Evolutionary conservation across 2,329 filamentous ascomycete species (phyloP).

Genomic region (Stylonectria norvegica): DNA sequence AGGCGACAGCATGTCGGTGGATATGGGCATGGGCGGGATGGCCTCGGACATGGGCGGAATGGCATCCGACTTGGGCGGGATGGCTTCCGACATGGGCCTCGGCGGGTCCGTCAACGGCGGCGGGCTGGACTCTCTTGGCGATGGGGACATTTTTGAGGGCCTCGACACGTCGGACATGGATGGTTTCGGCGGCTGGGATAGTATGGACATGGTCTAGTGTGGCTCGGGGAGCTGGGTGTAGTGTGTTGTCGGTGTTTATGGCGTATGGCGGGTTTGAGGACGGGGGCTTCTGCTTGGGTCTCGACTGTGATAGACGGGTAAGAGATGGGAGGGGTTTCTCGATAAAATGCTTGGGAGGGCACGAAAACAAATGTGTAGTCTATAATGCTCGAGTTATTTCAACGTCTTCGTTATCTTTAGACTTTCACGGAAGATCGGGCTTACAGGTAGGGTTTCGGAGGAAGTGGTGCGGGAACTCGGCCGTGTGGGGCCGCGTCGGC

Average conservation of each 20-base stretch:
- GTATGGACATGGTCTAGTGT: slow-evolving; percentile 31
- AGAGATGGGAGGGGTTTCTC: neutral
- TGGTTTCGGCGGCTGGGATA: slow-evolving; percentile 41
- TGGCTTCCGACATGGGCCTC: slow-evolving; percentile 37
- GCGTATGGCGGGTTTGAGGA: slow-evolving; percentile 2
- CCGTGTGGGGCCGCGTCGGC: no score
- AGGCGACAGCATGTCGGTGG: slow-evolving; percentile 41
- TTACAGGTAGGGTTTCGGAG: no score
- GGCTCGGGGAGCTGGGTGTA: neutral
- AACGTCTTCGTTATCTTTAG: no score
- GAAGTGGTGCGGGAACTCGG: no score
- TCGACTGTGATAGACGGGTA: neutral
- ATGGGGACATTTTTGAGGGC: slow-evolving; percentile 38
- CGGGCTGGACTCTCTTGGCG: slow-evolving; percentile 31
- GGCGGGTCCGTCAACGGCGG: slow-evolving; percentile 33
- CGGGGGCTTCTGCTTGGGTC: no score
- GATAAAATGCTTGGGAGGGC: neutral
- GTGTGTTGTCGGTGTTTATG: slow-evolving; percentile 2
- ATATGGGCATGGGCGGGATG: slow-evolving; percentile 40
- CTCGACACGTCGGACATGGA: slow-evolving; percentile 41
- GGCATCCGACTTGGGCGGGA: slow-evolving; percentile 31
- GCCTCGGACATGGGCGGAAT: slow-evolving; percentile 38
- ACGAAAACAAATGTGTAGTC: neutral
- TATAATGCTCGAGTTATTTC: no score
- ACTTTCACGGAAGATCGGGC: no score